Evolutionary conservation across 768 basidiomycete genomes (phyloP).

Genomic region (Melanogaster broomeanus): DNA sequence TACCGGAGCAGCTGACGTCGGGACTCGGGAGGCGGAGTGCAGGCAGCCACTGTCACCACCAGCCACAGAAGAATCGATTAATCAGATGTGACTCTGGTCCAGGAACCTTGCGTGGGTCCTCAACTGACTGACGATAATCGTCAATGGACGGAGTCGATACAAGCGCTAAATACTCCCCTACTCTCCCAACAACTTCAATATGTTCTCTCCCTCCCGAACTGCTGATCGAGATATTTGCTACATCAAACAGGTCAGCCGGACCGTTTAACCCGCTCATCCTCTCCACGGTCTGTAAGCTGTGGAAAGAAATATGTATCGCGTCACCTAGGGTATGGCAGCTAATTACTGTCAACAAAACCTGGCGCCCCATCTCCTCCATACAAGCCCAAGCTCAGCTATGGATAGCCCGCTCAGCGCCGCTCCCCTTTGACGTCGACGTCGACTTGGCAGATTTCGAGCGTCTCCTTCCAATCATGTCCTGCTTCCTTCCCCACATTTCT

Average conservation of each 20-base stretch:
- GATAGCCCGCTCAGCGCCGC: constrained; percentile 52
- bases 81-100: too few species aligned
- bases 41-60: too few species aligned
- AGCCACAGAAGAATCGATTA: too few species aligned
- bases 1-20: too few species aligned
- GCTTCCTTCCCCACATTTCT: constrained; percentile 53
- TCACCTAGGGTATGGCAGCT: constrained; percentile 65
- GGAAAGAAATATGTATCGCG: constrained; percentile 54
- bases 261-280: constrained; percentile 51
- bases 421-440: constrained; percentile 58
- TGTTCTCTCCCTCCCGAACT: constrained; percentile 57
- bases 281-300: constrained; percentile 55
- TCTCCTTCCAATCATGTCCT: constrained; percentile 64
- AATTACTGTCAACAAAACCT: constrained; percentile 50
- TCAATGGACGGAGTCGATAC: neutral
- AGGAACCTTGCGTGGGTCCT: too few species aligned
- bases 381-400: constrained; percentile 54
- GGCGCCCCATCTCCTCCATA: constrained; percentile 37
- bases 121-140: neutral
- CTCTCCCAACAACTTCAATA: constrained; percentile 14
- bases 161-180: neutral
- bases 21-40: too few species aligned
- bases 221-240: constrained; percentile 59
- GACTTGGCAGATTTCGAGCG: constrained; percentile 47
- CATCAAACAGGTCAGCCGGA: constrained; percentile 42